phyloP scores from a whole-genome alignment of 208 protist genomes.

The Trypanosomatidae sp. region DNA sequence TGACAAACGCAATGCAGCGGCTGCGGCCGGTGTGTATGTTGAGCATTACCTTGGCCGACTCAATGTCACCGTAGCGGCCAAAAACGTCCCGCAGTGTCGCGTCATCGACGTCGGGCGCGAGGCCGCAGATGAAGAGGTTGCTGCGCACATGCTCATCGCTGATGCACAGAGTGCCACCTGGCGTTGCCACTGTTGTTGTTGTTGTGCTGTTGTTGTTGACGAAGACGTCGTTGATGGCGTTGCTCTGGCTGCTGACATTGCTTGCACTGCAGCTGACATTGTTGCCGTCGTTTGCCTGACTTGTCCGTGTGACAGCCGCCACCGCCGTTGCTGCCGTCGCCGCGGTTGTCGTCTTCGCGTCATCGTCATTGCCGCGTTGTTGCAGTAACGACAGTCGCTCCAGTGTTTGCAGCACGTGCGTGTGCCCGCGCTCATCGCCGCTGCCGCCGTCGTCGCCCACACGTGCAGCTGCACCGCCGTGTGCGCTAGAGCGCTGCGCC shows the following conservation, averaged over 20 bases:
- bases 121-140: constrained; percentile 65
- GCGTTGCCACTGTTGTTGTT: not conserved
- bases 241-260: not conserved
- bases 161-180: not conserved
- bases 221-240: not conserved
- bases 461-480: no score
- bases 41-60: constrained; percentile 77
- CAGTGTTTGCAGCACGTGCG: no score
- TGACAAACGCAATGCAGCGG: constrained; percentile 65
- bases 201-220: not conserved
- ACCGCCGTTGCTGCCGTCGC: no score
- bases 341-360: no score
- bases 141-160: constrained; percentile 21
- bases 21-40: constrained; percentile 63
- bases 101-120: constrained; percentile 25
- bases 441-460: no score
- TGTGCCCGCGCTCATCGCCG: no score
- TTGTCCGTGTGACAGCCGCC: no score
- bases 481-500: no score
- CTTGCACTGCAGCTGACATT: not conserved
- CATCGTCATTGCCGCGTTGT: no score
- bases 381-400: no score
- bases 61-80: constrained; percentile 23
- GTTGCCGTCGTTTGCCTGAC: no score
- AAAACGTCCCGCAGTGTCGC: constrained; percentile 28